Percentiles rank a stretch among this genome's conserved stretches.
Evolutionary conservation across 768 basidiomycete genomes (phyloP).

Genomic region (Phylloporus sp.): DNA sequence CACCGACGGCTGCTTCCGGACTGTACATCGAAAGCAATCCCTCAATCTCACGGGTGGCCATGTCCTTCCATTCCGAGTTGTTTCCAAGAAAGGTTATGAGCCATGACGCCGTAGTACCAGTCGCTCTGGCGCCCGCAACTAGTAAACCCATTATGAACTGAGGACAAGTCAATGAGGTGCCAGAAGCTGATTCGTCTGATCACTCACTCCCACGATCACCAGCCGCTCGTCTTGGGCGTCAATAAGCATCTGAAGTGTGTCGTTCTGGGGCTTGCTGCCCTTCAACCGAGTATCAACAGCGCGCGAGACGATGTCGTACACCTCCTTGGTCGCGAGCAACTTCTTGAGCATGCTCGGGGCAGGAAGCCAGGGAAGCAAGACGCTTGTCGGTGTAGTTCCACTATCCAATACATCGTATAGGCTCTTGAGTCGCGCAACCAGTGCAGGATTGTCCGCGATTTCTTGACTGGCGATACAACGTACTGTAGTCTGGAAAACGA

Average conservation of each 20-base stretch:
- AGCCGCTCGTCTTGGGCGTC: conserved; percentile 65
- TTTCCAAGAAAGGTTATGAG: conserved; percentile 66
- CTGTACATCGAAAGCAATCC: conserved; percentile 45
- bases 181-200: conserved; percentile 12
- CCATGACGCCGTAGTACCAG: conserved; percentile 79
- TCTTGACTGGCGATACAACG: conserved; percentile 63
- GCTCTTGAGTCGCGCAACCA: conserved; percentile 56
- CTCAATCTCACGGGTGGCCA: conserved; percentile 57
- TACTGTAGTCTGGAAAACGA: conserved; percentile 70
- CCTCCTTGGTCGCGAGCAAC: conserved; percentile 66
- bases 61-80: conserved; percentile 58
- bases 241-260: conserved; percentile 70
- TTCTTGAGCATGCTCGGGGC: conserved; percentile 67
- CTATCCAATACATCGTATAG: conserved; percentile 66
- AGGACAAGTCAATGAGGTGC: conserved; percentile 20
- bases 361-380: conserved; percentile 75
- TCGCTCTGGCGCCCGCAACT: conserved; percentile 76
- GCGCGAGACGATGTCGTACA: conserved; percentile 62
- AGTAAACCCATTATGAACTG: conserved; percentile 81
- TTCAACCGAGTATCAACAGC: conserved; percentile 54
- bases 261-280: conserved; percentile 53
- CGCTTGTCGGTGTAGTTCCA: conserved; percentile 66
- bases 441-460: conserved; percentile 59
- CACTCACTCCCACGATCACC: conserved; percentile 61
- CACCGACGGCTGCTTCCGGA: conserved; percentile 17